Evolutionary conservation across 139 green algal genomes (phyloP).

Genomic region (Zygnema cylindricum): DNA sequence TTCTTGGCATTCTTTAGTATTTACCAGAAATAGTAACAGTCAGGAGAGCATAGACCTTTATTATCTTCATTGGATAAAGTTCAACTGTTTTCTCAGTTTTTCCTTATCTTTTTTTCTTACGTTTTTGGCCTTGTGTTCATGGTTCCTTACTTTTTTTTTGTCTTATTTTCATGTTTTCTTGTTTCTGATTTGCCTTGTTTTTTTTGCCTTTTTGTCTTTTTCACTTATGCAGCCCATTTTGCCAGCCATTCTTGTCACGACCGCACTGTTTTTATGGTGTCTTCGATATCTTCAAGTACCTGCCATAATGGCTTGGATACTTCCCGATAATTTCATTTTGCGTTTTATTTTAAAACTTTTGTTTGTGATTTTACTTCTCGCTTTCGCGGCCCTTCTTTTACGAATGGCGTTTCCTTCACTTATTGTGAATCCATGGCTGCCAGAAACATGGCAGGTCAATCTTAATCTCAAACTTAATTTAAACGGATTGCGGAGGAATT

Average conservation of each 20-base stretch:
- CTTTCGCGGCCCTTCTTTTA: not conserved
- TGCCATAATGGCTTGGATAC: not conserved
- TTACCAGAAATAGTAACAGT: too few species aligned
- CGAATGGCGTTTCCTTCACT: not conserved
- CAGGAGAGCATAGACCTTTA: too few species aligned
- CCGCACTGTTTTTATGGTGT: conserved; percentile 2
- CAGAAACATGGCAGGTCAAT: conserved; percentile 2
- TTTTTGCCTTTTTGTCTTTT: not conserved
- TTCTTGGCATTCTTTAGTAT: too few species aligned
- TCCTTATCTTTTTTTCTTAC: too few species aligned
- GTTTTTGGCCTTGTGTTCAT: too few species aligned
- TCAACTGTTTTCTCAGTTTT: too few species aligned
- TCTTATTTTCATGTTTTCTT: too few species aligned
- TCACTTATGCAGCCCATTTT: not conserved
- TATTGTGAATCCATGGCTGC: not conserved
- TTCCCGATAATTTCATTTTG: not conserved
- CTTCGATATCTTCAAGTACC: not conserved
- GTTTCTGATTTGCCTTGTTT: too few species aligned
- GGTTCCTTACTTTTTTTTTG: too few species aligned
- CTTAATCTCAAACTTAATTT: conserved; percentile 8
- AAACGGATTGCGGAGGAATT: not conserved
- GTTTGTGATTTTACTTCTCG: not conserved
- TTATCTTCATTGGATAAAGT: too few species aligned
- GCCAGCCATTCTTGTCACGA: conserved; percentile 4
- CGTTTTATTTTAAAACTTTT: not conserved